Base-by-base conservation (phyloP, 1,139 yeast genomes). In the Scheffersomyces insectosa region DNA sequence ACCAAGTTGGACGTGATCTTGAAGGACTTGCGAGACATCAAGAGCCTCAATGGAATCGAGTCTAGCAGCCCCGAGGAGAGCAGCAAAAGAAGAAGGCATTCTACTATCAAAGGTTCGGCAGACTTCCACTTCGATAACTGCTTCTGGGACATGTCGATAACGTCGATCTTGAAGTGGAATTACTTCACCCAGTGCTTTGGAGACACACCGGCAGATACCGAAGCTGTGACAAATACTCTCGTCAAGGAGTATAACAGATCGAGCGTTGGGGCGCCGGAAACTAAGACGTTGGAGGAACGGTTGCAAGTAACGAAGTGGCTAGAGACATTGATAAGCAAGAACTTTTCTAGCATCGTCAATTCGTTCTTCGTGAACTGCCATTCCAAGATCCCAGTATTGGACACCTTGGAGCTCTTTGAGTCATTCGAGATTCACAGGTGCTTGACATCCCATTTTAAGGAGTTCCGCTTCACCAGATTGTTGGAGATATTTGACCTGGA, bases 81-180 rank as follows among this genome's bases (percentile, higher is more conserved):
- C 33, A 20, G 30, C 20, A 28, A 35, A 12, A 12, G 40, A 16
- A 16, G n/a, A 9, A 15, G 14, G 12, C 14, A 14, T 12, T 23
- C 10, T 20, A 20, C 14, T 23, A 33, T 33, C 16, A 34, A 15
- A 25, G 35, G 33, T 11, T 13, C 12, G 23, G 33, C 15, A 13
- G 27, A 39, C 23, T 32, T 32, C 29, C 45, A 41, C 34, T 54
- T 52, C 41, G 61, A 57, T 41, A 48, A 43, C 16, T 60, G 63
- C 41, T 29, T 60, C 27, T 76, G 80, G 80, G 74, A 71, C 49
- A 62, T 74, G 60, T 68, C 75, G 5, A 48, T 64, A 5, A 67
- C 70, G n/a, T 56, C 69, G 15, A 49, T 72, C 2, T 42, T 72
- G 30, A 59, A 58, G 36, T 75, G 80, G 80, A 48, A 50, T 7